Base-by-base conservation (phyloP, 2,329 filamentous ascomycete genomes). In the Purpureocillium takamizusanense region DNA sequence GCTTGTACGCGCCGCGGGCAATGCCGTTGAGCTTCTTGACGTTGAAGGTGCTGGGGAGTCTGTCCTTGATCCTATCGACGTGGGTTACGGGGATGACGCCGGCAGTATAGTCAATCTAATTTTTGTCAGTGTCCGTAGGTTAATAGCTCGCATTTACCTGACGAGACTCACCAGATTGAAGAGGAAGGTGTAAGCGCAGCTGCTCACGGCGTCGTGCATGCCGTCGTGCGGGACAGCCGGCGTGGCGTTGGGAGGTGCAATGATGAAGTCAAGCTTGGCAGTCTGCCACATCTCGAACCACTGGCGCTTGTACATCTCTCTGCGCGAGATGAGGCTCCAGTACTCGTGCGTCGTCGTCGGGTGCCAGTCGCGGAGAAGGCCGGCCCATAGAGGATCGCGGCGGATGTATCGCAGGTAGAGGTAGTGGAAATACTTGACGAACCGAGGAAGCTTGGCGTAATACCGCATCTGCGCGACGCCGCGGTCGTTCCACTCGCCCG, bases 121-220 rank as follows among this genome's bases (percentile, higher is more conserved):
- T 10, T 8, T n/a, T 11, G 21, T 18, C 11, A 25, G 28, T 51
- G 10, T 25, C 28, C 15, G 14, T 4, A 14, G 13, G 50, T 43
- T 10, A 21, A 30, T 9, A 4, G 9, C n/a, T 7, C 10, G 4
- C 10, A 12, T 2, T 6, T 5, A 25, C 21, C 10, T 10, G 7
- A 8, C 3, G 17, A 11, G 7, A 65, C 76, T 61, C 64, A 85
- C 81, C 52, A 95, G 48, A 51, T 95, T 95, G 66, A 92, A 97
- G 40, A 95, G 62, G 56, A 95, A 95, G 0, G 89, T 95, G 55
- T 97, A 95, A 1, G 87, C 88, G 52, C 89, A 95, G 48, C 81
- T 86, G 45, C 83, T 84, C 33, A 92, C 79, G 3, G 86, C 86
- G 50, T 90, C 81, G 48, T 78, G 76, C 87, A 95, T 95, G 0